Conservation (phyloP, 169 alveolate species). For the Plasmodium reichenowi region DNA sequence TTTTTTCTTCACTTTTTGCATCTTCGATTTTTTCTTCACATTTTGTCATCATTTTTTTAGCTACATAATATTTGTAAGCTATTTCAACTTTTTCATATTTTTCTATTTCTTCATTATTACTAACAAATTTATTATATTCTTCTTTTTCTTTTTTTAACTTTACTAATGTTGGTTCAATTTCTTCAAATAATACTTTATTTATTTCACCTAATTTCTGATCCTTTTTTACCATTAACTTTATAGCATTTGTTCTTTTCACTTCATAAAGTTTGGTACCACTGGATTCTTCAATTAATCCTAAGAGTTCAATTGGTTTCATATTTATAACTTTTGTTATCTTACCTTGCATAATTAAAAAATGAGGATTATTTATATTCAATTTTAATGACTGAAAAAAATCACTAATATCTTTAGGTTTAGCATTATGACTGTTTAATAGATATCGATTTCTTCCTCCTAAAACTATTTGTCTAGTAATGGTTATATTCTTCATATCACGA, state of each 20-base stretch:
- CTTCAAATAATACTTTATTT: slow-evolving; percentile 91
- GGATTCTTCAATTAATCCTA: slow-evolving; percentile 98
- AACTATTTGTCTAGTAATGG: slow-evolving; percentile 94
- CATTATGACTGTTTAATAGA: slow-evolving; percentile 95
- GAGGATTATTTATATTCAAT: slow-evolving; percentile 98
- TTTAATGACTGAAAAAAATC: slow-evolving; percentile 95
- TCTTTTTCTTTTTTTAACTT: slow-evolving; percentile 90
- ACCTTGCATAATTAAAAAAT: slow-evolving; percentile 98
- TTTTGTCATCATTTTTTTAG: slow-evolving; percentile 78
- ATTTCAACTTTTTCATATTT: slow-evolving; percentile 79
- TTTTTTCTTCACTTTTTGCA: slow-evolving; percentile 59
- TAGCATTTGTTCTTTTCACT: slow-evolving; percentile 94
- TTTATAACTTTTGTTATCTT: slow-evolving; percentile 97
- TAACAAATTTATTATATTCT: slow-evolving; percentile 81
- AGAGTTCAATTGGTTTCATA: slow-evolving; percentile 97
- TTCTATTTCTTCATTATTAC: slow-evolving; percentile 82
- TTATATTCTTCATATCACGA: slow-evolving; percentile 89
- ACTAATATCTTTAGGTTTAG: slow-evolving; percentile 93
- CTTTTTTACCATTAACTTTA: slow-evolving; percentile 92
- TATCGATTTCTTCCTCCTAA: slow-evolving; percentile 96
- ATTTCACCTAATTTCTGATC: slow-evolving; percentile 93
- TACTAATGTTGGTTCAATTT: slow-evolving; percentile 92
- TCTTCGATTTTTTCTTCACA: slow-evolving; percentile 65
- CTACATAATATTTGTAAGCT: slow-evolving; percentile 81
- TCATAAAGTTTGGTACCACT: slow-evolving; percentile 98